A percentile compares a stretch with the other conserved stretches of the same genome.
These are phyloP conservation scores for Rhizopus stolonifer DNA, from an alignment of 371 early-diverging fungal species.

Conservation along the genomic window DNA sequence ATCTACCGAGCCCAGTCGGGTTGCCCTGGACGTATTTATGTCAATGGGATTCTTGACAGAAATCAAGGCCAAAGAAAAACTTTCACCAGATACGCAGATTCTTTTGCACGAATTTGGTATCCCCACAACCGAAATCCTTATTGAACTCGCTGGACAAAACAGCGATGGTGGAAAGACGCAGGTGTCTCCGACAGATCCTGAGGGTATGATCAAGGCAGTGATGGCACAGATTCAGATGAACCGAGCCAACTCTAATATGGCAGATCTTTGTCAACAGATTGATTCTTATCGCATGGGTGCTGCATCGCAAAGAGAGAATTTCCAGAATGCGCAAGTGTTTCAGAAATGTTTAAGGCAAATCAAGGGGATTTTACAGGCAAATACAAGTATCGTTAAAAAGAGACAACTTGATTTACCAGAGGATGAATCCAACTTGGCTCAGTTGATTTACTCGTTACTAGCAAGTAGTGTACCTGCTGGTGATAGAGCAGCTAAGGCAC, in stretches of 20 bases:
- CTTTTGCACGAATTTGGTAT: slow-evolving; percentile 48
- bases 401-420: slow-evolving; percentile 28
- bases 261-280: slow-evolving; percentile 52
- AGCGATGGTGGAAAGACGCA: slow-evolving; percentile 40
- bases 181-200: slow-evolving; percentile 43
- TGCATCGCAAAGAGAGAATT: slow-evolving; percentile 43
- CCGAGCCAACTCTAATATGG: slow-evolving; percentile 53
- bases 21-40: slow-evolving; percentile 48
- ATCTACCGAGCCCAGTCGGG: slow-evolving; percentile 46
- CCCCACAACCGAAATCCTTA: slow-evolving; percentile 43
- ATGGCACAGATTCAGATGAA: slow-evolving; percentile 59
- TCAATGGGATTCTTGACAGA: slow-evolving; percentile 44
- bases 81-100: slow-evolving; percentile 52
- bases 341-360: slow-evolving; percentile 52
- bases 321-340: slow-evolving; percentile 53
- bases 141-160: slow-evolving; percentile 47
- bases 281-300: slow-evolving; percentile 47
- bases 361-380: slow-evolving; percentile 46
- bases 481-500: slow-evolving; percentile 29
- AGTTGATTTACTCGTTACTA: slow-evolving; percentile 45
- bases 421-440: slow-evolving; percentile 41
- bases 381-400: slow-evolving; percentile 38
- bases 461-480: slow-evolving; percentile 34
- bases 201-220: slow-evolving; percentile 54
- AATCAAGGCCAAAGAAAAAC: slow-evolving; percentile 40